phyloP scores from a whole-genome alignment of 2,329 filamentous ascomycete genomes.

The Aspergillus latus region DNA sequence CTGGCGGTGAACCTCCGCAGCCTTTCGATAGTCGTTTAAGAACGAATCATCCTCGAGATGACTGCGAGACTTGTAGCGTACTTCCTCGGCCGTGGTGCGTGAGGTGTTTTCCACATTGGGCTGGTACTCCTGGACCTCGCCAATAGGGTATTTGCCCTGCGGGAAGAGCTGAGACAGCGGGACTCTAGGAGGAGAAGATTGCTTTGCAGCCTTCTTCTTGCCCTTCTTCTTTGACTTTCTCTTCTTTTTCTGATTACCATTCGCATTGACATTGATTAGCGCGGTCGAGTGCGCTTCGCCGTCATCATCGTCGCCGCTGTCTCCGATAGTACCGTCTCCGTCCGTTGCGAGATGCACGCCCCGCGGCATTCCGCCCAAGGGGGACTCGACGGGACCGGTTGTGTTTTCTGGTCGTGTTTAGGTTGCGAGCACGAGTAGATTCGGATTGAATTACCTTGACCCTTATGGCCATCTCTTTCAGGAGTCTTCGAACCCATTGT shows the following conservation, averaged over 20 bases:
- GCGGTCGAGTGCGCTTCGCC: slow-evolving; percentile 8
- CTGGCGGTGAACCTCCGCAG: slow-evolving; percentile 58
- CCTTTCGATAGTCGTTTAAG: slow-evolving; percentile 56
- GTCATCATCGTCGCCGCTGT: slow-evolving; percentile 11
- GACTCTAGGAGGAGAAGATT: slow-evolving; percentile 50
- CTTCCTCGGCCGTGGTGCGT: slow-evolving; percentile 51
- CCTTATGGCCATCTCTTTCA: slow-evolving; percentile 2
- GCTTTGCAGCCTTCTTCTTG: slow-evolving; percentile 40
- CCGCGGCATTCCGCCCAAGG: slow-evolving; percentile 6
- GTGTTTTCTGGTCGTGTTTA: slow-evolving; percentile 1
- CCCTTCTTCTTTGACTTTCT: slow-evolving; percentile 34
- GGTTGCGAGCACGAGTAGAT: neutral
- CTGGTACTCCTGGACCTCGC: slow-evolving; percentile 48
- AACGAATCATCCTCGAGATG: slow-evolving; percentile 50
- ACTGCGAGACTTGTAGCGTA: slow-evolving; percentile 41
- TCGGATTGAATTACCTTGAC: neutral
- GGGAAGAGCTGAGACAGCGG: slow-evolving; percentile 49
- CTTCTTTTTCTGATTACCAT: slow-evolving; percentile 15
- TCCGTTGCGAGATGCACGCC: slow-evolving; percentile 9
- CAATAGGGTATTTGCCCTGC: slow-evolving; percentile 45
- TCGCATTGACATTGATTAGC: neutral
- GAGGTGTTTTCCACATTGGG: slow-evolving; percentile 43
- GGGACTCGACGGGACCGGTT: neutral
- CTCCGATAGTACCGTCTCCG: slow-evolving; percentile 8
- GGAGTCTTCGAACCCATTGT: slow-evolving; percentile 12